Base-by-base conservation (phyloP, 352 stramenopile genomes). In the Peronosclerospora sorghi region DNA sequence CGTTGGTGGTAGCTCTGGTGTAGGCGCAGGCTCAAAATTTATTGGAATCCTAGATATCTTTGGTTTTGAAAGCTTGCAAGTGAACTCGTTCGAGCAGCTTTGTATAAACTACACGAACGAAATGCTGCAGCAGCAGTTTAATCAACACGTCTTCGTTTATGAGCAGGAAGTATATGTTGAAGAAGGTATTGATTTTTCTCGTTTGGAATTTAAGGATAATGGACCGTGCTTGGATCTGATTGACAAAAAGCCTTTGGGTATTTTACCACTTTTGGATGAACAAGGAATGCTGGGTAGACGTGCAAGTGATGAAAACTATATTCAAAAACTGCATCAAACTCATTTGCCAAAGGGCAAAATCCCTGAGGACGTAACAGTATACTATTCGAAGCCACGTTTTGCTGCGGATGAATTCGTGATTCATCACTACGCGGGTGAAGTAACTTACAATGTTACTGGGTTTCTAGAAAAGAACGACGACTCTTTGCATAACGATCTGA, bases 401-500 rank as follows among this genome's bases (percentile, higher is more conserved):
- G 73, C 79, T n/a, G 83, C 83, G 9, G 86, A 96, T 36, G 77
- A 93, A 51, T 98, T 98, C 62, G 96, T 94, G 44, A 92, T 98
- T 43, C 59, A 97, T 41, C 95, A 98, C 59, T 98, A 98, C 56
- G 95, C 95, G 23, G 95, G 81, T 29, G 85, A 97, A 49, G 93
- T 98, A 15, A 89, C 87, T 23, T 99, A 99, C 70, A 92, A 80
- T 40, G 92, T 96, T 18, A 91, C 80, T 38, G 89, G 89, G 18
- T 98, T 98, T 52, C 69, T 98, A 17, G 95, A 98, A 55, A 98
- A 98, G 66, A 98, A 98, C 70, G 90, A 97, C 51, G 95, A 98
- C 57, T 97, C 90, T 41, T 62, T 98, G 8, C 85, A 96, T 61
- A 88, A 89, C 36, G 83, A 95, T 50, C 55, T 95, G 27, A 70